These are phyloP conservation scores for Myxozyma neotropica DNA, from an alignment of 805 yeast genomes.

Conservation along the genomic window DNA sequence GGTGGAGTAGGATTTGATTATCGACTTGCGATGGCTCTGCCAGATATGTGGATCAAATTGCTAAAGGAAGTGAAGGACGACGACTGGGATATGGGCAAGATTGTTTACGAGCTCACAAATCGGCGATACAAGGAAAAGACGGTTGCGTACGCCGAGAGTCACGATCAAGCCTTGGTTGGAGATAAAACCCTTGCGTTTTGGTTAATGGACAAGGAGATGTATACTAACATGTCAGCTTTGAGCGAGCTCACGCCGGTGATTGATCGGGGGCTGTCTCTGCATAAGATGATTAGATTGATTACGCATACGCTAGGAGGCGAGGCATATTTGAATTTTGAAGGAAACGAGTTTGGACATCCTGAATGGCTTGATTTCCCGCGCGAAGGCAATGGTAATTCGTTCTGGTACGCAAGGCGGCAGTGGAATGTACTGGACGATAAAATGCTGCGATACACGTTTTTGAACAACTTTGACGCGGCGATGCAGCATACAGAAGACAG, in stretches of 20 bases:
- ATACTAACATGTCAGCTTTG: constrained; percentile 85
- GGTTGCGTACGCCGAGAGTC: constrained; percentile 90
- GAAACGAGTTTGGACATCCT: constrained; percentile 98
- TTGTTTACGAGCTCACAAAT: constrained; percentile 80
- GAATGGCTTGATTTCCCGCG: constrained; percentile 99
- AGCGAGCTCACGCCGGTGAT: constrained; percentile 73
- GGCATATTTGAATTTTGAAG: constrained; percentile 93
- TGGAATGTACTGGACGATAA: constrained; percentile 84
- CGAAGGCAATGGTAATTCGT: constrained; percentile 80
- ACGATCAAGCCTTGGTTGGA: constrained; percentile 97
- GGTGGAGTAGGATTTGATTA: constrained; percentile 97
- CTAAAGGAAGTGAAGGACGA: constrained; percentile 83
- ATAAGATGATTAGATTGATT: constrained; percentile 83
- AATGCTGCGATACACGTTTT: constrained; percentile 72
- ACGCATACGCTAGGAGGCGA: constrained; percentile 96
- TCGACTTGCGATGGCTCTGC: constrained; percentile 93
- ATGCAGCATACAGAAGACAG: constrained; percentile 76
- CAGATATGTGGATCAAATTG: constrained; percentile 98
- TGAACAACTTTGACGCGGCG: constrained; percentile 80
- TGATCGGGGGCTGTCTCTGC: constrained; percentile 88
- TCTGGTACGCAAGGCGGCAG: constrained; percentile 93
- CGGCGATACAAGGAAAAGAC: constrained; percentile 87
- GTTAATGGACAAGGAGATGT: constrained; percentile 98
- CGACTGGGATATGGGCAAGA: constrained; percentile 85
- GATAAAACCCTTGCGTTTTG: constrained; percentile 96